Percentiles rank a stretch among this genome's conserved stretches.
These are phyloP conservation scores for Guadua angustifolia DNA, from an alignment of 176 grass and related monocot species.

Conservation along the genomic window DNA sequence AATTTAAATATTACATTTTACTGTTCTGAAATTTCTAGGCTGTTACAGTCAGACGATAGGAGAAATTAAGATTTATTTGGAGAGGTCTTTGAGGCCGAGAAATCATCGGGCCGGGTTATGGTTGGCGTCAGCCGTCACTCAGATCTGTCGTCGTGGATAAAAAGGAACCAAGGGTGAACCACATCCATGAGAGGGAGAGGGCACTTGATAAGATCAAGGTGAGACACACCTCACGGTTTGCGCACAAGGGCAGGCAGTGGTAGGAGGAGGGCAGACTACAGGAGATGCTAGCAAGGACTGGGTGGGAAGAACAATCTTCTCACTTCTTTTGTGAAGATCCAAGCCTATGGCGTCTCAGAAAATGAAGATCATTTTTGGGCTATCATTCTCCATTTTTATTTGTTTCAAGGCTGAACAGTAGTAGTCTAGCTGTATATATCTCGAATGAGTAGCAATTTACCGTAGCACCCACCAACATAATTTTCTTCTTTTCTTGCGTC, in stretches of 20 bases:
- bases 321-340: slow-evolving; percentile 10
- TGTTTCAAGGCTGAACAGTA: background rate
- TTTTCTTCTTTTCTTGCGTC: slow-evolving; percentile 36
- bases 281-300: slow-evolving; percentile 26
- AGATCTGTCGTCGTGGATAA: slow-evolving; percentile 32
- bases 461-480: slow-evolving; percentile 26
- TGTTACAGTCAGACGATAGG: slow-evolving; percentile 32
- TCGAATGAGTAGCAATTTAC: slow-evolving; percentile 9
- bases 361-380: background rate
- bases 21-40: no score
- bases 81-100: slow-evolving; percentile 53
- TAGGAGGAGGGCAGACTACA: slow-evolving; percentile 37
- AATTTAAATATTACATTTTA: no score
- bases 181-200: slow-evolving; percentile 19
- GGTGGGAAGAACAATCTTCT: background rate
- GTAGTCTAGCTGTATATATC: background rate
- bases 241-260: slow-evolving; percentile 49
- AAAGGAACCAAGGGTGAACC: slow-evolving; percentile 10
- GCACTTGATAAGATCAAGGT: slow-evolving; percentile 54
- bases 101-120: slow-evolving; percentile 36
- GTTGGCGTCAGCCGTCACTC: slow-evolving; percentile 41
- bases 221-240: slow-evolving; percentile 56
- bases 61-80: slow-evolving; percentile 47
- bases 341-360: background rate
- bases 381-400: background rate